These are phyloP conservation scores for Eleusine coracana DNA, from an alignment of 176 grass and related monocot genomes.

Conservation along the genomic window DNA sequence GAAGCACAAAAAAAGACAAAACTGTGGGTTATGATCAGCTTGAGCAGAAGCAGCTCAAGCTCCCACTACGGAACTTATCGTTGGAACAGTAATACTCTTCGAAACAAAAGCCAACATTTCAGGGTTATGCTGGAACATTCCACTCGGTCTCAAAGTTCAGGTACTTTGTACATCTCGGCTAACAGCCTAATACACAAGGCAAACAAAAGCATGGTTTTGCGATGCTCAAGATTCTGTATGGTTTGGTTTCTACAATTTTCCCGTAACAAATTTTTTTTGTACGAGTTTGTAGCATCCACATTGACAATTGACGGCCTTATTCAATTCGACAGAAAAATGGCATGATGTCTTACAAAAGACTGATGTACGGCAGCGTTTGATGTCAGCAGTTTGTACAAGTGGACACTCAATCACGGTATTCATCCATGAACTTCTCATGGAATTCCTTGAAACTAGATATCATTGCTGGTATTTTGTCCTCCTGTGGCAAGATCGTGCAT, in stretches of 20 bases:
- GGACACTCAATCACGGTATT: constrained; percentile 51
- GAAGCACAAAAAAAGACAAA: neutral
- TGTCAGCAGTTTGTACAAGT: constrained; percentile 1
- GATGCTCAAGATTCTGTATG: constrained; percentile 18
- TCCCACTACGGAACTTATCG: neutral
- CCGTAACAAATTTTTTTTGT: neutral
- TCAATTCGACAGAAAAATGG: constrained; percentile 16
- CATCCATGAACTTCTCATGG: constrained; percentile 76
- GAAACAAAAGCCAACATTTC: constrained; percentile 21
- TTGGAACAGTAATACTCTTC: constrained; percentile 36
- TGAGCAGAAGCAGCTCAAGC: constrained; percentile 16
- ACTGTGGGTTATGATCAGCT: neutral
- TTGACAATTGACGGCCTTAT: constrained; percentile 20
- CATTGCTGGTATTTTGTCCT: constrained; percentile 76
- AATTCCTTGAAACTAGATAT: constrained; percentile 76
- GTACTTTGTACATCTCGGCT: constrained; percentile 32
- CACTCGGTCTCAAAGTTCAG: constrained; percentile 25
- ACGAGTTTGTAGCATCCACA: constrained; percentile 24
- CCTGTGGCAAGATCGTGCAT: constrained; percentile 79
- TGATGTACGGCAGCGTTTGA: neutral
- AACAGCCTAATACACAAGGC: constrained; percentile 1
- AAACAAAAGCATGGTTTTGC: constrained; percentile 12
- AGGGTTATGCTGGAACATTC: constrained; percentile 20
- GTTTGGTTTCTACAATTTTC: neutral
- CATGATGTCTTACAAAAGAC: neutral